Base-by-base conservation (phyloP, 139 green algal species). In the Chlorella sp. region DNA sequence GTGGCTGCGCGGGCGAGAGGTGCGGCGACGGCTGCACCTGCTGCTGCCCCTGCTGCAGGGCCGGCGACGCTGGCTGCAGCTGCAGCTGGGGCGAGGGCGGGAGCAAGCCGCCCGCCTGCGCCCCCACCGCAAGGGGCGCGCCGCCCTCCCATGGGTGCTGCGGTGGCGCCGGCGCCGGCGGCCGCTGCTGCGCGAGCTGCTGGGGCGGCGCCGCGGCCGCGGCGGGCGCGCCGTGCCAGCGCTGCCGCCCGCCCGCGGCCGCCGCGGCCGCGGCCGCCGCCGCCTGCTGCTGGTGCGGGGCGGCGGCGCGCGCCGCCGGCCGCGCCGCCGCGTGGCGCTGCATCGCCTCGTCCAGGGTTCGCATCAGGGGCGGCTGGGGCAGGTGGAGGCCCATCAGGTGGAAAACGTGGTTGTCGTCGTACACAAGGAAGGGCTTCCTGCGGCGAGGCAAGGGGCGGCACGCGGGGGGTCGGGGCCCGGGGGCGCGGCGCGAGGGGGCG, bases 401-500 rank as follows among this genome's bases (percentile, higher is more conserved):
- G 59, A 98, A 78, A 51, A 98, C 86, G 48, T 89, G 84, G 36
- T 87, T 88, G 82, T 97, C 94, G 65, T 96, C 94, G 55, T 91
- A 84, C 21, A 98, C 87, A 45, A 91, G 79, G 83, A 98, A 97
- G 1, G 88, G 88, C 25, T 82, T 83, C 55, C 84, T 89, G 78
- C 70, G 78, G n/a, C n/a, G n/a, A n/a, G 43, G 66, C 41, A n/a
- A 73, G 50, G 8, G 68, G 5, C 14, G 48, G 35, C 33, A 45
- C 41, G 8, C 25, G 43, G 15, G 23, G 41, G 0, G 45, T 73
- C 36, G 58, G 31, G 38, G 17, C 27, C 36, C 2, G 40, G 29
- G 29, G 27, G 21, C 53, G 5, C 55, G 46, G 15, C 3, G n/a
- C 45, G 29, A 62, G 41, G 65, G 42, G 25, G 58, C 36, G 21